phyloP scores from a whole-genome alignment of 768 basidiomycete species.

The Lentinula detonsa region DNA sequence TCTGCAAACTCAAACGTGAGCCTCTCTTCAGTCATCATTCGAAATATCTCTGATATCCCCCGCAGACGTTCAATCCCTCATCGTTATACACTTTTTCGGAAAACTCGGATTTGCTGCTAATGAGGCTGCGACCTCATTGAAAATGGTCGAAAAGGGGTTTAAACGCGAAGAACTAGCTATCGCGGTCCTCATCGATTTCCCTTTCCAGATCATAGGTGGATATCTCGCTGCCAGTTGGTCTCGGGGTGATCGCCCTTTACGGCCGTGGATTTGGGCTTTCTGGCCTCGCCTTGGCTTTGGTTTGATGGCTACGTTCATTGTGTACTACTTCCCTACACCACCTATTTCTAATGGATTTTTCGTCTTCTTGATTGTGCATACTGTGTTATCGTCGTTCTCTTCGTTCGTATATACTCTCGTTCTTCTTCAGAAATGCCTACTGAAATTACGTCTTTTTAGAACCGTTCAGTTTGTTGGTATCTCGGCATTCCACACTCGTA shows the following conservation, averaged over 20 bases:
- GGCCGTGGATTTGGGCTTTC: constrained; percentile 89
- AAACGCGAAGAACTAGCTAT: constrained; percentile 94
- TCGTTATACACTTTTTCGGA: constrained; percentile 81
- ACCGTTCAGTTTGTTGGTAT: constrained; percentile 99
- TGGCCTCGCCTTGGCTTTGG: constrained; percentile 81
- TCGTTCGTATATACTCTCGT: constrained; percentile 46
- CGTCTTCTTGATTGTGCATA: constrained; percentile 70
- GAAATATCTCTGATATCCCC: constrained; percentile 2
- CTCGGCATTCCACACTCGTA: constrained; percentile 96
- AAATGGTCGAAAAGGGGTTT: constrained; percentile 95
- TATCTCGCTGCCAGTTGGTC: constrained; percentile 95
- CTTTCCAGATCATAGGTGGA: constrained; percentile 92
- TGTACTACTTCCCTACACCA: constrained; percentile 78
- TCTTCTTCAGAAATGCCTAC: not conserved
- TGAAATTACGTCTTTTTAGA: constrained; percentile 29
- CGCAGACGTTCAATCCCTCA: constrained; percentile 84
- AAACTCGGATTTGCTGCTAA: constrained; percentile 95
- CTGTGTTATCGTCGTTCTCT: constrained; percentile 78
- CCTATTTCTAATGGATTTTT: constrained; percentile 78
- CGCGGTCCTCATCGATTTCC: constrained; percentile 94
- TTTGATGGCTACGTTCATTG: constrained; percentile 65
- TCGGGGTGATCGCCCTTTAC: constrained; percentile 67
- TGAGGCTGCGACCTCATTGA: constrained; percentile 85
- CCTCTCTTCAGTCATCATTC: not conserved
- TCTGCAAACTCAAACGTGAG: constrained; percentile 86